Evolutionary conservation across 192 early-diverging fungal species (phyloP), one percentile per base, ranked within the genome.

Genomic region (Chytriomyces hyalinus): DNA sequence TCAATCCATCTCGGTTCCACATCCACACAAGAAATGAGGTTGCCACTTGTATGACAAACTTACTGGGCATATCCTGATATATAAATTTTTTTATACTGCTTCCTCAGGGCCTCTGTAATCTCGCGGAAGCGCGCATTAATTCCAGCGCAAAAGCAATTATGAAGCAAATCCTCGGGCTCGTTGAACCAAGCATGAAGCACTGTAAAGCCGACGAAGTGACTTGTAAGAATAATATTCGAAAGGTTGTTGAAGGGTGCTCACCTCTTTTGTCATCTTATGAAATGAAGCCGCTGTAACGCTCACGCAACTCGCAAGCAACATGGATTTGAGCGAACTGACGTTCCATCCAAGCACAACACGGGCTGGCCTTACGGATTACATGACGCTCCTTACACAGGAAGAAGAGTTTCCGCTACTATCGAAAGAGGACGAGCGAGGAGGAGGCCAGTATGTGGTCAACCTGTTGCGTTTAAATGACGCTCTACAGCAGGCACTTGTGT

Each of bases 351-450:
- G 45, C 64, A 65, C 61, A 11, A 20, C 73, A 11, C 73, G 73
- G 13, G 68, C 69, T n/a, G 22, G 70, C 28, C 51, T 86, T 5
- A 57, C 20, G n/a, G 83, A 84, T 44, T 86, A 86, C 64, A 22
- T 84, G 17, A 76, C 83, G 15, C 49, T 75, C 36, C 75, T 86
- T 4, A 73, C 82, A 9, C 57, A 78, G 22, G 85, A 84, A 22
- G 67, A 78, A 15, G 74, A 75, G 22, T 75, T 71, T 24, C 50
- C 60, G 13, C 63, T 87, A 67, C 69, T 87, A 48, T 73, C 63
- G 15, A 87, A 83, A 59, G 67, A 64, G 28, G 84, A 82, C 47
- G 83, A 83, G 47, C 71, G 70, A 3, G 83, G 81, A 20, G 83
- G 81, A 15, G 85, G 83, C 13, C 77, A 78, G 46, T 87, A 82